phyloP scores from a whole-genome alignment of 2,329 filamentous ascomycete genomes.

The Pleomassaria siparia region DNA sequence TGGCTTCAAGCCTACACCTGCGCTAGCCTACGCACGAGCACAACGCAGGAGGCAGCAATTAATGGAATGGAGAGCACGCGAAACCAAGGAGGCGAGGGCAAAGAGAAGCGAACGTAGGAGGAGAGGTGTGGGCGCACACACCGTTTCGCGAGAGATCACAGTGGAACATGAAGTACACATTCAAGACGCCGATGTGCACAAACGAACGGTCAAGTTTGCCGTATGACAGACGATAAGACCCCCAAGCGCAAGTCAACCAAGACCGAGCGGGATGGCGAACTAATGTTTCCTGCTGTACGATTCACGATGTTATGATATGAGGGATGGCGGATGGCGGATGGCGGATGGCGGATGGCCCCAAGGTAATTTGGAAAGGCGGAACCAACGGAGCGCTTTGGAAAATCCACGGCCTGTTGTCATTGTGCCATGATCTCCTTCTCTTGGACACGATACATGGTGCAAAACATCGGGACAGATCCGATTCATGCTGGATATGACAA shows the following conservation, averaged over 20 bases:
- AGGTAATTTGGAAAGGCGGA: conserved; percentile 3
- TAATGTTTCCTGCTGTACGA: conserved; percentile 8
- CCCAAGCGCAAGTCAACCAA: neutral
- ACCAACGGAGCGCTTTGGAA: neutral
- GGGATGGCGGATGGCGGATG: too few species aligned
- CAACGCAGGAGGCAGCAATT: conserved; percentile 61
- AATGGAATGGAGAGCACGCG: conserved; percentile 60
- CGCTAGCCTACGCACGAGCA: conserved; percentile 58
- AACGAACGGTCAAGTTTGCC: conserved; percentile 37
- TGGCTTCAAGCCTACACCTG: conserved; percentile 63
- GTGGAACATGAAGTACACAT: conserved; percentile 25
- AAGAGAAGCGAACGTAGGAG: conserved; percentile 56
- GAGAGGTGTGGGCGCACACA: conserved; percentile 28
- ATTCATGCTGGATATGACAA: too few species aligned
- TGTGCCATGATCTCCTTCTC: neutral
- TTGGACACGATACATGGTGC: neutral
- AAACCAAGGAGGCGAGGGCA: conserved; percentile 61
- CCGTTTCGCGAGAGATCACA: conserved; percentile 29
- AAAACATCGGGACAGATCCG: too few species aligned
- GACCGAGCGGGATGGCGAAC: conserved; percentile 1
- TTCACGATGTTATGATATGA: conserved; percentile 15
- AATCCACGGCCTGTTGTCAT: neutral
- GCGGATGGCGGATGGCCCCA: too few species aligned
- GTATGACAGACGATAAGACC: conserved; percentile 15
- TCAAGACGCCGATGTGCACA: conserved; percentile 7